Base-by-base conservation (phyloP, 2,329 filamentous ascomycete species). In the Colletotrichum tanaceti region DNA sequence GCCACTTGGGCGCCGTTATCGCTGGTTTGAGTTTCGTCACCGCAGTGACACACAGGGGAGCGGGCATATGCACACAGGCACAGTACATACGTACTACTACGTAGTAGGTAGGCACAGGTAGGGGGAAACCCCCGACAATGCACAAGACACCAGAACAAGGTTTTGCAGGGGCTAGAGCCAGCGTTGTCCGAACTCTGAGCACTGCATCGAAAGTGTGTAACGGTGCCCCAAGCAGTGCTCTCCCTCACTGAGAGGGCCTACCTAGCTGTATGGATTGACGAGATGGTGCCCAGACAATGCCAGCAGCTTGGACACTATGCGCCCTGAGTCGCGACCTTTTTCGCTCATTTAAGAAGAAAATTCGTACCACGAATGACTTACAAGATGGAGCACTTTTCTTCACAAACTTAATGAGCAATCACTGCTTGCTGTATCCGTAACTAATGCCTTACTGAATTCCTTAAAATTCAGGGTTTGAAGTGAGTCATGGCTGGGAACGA, bases 1-100 rank as follows among this genome's bases (percentile, higher is more conserved):
- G 61, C 57, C 66, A 69, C 66, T 61, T 50, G 24, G 38, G 22
- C 62, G 66, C 66, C 66, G 66, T 69, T 69, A 69, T 69, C 66
- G 66, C 66, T 57, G 22, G 49, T 43, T 63, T 68, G 49, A n/a
- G 62, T 35, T 35, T 35, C 44, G 62, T 69, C 62, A 60, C 62
- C 18, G 49, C 63, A 69, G 66, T 60, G 62, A 69, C 62, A 68
- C 49, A 58, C 32, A 22, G 50, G 41, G 35, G 13, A 49, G 28
- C 47, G 18, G 14, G 65, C 66, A 65, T 32, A 65, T 24, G 44
- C 38, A 24, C 52, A 9, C 44, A 38, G n/a, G 24, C 28, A 46
- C 43, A n/a, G n/a, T n/a, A n/a, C n/a, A n/a, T n/a, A n/a, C n/a
- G n/a, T n/a, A n/a, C n/a, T n/a, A n/a, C n/a, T n/a, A n/a, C n/a